Conservation (phyloP, 2,329 filamentous ascomycete genomes). For the Hirsutella thompsonii region DNA sequence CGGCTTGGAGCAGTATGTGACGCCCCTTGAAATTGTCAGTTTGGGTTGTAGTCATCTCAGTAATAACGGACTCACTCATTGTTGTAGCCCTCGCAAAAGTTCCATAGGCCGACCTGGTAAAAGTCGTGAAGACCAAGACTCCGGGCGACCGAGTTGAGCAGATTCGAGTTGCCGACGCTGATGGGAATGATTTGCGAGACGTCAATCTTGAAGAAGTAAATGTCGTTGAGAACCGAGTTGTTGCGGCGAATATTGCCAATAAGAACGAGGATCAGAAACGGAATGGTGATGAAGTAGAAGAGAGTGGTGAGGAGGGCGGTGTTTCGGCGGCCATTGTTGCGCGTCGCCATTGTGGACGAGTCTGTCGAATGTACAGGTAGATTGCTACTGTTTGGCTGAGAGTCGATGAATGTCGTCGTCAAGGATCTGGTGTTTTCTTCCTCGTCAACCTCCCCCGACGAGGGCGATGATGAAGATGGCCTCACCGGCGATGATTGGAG, state of each 20-base stretch:
- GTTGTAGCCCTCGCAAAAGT: slow-evolving; percentile 77
- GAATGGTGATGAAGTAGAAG: slow-evolving; percentile 59
- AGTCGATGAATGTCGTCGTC: too few relatives aligned
- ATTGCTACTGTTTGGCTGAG: too few relatives aligned
- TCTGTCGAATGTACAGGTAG: too few relatives aligned
- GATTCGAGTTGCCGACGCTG: slow-evolving; percentile 54
- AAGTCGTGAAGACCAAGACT: slow-evolving; percentile 85
- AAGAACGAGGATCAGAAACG: slow-evolving; percentile 70
- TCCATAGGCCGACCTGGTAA: slow-evolving; percentile 87
- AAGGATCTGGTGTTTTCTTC: too few relatives aligned
- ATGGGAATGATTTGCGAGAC: slow-evolving; percentile 69
- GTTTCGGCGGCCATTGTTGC: slow-evolving; percentile 30
- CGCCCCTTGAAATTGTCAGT: slow-evolving; percentile 39
- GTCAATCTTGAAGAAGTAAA: slow-evolving; percentile 78
- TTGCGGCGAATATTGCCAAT: slow-evolving; percentile 60
- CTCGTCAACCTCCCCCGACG: too few relatives aligned
- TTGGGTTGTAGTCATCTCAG: slow-evolving; percentile 13
- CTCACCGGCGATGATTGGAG: too few relatives aligned
- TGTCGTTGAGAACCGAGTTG: slow-evolving; percentile 47
- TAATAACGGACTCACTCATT: too few relatives aligned
- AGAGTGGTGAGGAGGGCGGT: slow-evolving; percentile 53
- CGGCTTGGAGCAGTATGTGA: slow-evolving; percentile 64
- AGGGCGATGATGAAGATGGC: too few relatives aligned
- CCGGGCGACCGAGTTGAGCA: slow-evolving; percentile 80
- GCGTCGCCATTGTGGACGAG: slow-evolving; percentile 8